A percentile compares a stretch with the other conserved stretches of the same genome.
Evolutionary conservation across 2,329 filamentous ascomycete species (phyloP).

Genomic region (Davidsoniella eucalypti): DNA sequence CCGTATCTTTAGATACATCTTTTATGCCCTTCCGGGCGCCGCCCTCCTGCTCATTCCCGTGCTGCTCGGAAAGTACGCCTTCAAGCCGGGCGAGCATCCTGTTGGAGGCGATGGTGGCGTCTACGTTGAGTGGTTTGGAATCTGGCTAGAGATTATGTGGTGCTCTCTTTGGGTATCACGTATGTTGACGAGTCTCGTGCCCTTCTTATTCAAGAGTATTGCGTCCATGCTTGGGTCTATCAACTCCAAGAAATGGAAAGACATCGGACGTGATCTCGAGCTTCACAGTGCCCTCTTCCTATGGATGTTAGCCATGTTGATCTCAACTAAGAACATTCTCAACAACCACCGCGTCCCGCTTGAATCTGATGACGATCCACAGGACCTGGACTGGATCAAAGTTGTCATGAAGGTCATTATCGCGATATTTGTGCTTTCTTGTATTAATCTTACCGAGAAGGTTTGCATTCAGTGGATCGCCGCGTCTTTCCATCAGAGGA

Average conservation of each 20-base stretch:
- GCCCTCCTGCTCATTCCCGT: slow-evolving; percentile 30
- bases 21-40: slow-evolving; percentile 32
- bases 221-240: slow-evolving; percentile 66
- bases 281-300: slow-evolving; percentile 75
- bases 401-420: slow-evolving; percentile 76
- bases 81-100: slow-evolving; percentile 25
- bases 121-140: slow-evolving; percentile 72
- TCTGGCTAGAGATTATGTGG: slow-evolving; percentile 93
- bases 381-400: slow-evolving; percentile 49
- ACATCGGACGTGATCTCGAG: slow-evolving; percentile 73
- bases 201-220: slow-evolving; percentile 29
- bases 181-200: slow-evolving; percentile 35
- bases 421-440: slow-evolving; percentile 60
- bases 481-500: slow-evolving; percentile 78
- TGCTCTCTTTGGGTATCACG: slow-evolving; percentile 68
- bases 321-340: slow-evolving; percentile 76
- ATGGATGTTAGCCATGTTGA: slow-evolving; percentile 75
- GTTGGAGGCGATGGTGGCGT: slow-evolving; percentile 57
- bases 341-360: slow-evolving; percentile 24
- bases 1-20: slow-evolving; percentile 30
- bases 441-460: slow-evolving; percentile 78
- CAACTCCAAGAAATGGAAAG: slow-evolving; percentile 83
- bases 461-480: slow-evolving; percentile 90
- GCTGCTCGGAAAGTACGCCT: slow-evolving; percentile 26
- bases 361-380: slow-evolving; percentile 26